Evolutionary conservation across 352 stramenopile genomes (phyloP).

Genomic region (Globisporangium middletonii): DNA sequence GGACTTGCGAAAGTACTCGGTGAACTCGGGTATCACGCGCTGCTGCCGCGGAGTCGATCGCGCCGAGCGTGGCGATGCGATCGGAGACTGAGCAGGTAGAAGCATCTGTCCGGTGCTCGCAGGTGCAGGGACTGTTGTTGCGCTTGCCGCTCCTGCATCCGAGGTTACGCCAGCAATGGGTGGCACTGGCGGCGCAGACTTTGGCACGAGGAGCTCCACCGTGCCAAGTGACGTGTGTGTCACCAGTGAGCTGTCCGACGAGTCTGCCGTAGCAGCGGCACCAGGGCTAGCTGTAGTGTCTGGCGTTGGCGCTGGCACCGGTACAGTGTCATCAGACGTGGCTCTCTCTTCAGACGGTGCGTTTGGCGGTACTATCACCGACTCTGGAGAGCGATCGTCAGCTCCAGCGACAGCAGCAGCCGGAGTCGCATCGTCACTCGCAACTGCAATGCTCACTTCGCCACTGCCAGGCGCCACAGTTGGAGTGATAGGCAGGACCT

Average conservation of each 20-base stretch:
- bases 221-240: neutral
- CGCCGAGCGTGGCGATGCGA: too few species aligned
- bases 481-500: neutral
- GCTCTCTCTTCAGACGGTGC: too few species aligned
- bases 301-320: too few species aligned
- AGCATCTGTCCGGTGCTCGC: too few species aligned
- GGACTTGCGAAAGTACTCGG: slow-evolving; percentile 59
- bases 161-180: neutral
- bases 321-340: too few species aligned
- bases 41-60: neutral
- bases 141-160: neutral
- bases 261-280: neutral
- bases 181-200: neutral
- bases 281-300: too few species aligned
- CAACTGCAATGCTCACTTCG: too few species aligned
- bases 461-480: neutral
- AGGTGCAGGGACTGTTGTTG: too few species aligned
- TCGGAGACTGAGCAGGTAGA: too few species aligned
- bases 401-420: too few species aligned
- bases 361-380: neutral
- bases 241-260: too few species aligned
- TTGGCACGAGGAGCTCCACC: neutral
- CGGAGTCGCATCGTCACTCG: too few species aligned
- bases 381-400: neutral
- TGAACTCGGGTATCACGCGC: slow-evolving; percentile 57